Conservation (phyloP, 2,329 filamentous ascomycete species). For the Juglanconis juglandina region DNA sequence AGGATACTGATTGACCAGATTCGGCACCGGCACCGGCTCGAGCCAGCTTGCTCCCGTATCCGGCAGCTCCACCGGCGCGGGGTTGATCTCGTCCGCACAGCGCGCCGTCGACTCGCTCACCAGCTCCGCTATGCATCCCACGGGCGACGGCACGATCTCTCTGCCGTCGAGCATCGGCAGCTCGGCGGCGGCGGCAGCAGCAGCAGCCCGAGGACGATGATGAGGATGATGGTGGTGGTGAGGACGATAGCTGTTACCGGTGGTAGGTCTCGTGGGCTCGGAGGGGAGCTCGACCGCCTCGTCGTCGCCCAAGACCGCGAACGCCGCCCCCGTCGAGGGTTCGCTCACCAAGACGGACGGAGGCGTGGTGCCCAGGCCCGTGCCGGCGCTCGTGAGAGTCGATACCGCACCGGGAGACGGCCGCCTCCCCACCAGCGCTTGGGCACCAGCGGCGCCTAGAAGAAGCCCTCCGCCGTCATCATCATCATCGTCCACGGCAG, state of each 20-base stretch:
- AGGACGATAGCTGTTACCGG: background rate
- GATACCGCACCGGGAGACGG: conserved; percentile 17
- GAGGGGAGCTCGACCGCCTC: background rate
- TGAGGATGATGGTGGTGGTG: background rate
- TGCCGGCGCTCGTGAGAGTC: conserved; percentile 24
- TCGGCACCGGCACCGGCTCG: conserved; percentile 6
- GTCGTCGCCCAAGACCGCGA: conserved; percentile 13
- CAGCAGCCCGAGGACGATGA: too few relatives aligned
- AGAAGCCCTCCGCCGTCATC: background rate
- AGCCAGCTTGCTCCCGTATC: conserved; percentile 33
- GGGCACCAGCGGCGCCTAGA: too few relatives aligned
- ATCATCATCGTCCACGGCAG: background rate
- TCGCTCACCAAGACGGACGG: conserved; percentile 23
- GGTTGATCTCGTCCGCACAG: conserved; percentile 40
- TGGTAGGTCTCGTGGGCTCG: background rate
- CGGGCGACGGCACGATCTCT: conserved; percentile 34
- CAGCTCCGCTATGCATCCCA: conserved; percentile 47
- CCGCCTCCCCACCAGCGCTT: background rate
- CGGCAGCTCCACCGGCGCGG: conserved; percentile 43
- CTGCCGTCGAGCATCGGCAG: conserved; percentile 34
- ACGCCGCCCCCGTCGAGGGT: conserved; percentile 14
- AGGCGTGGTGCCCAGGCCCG: conserved; percentile 8
- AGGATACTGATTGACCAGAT: conserved; percentile 19
- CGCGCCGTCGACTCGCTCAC: conserved; percentile 39
- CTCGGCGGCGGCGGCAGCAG: conserved; percentile 1